Evolutionary conservation across 2,329 filamentous ascomycete species (phyloP).

Genomic region (Sporothrix brasiliensis): DNA sequence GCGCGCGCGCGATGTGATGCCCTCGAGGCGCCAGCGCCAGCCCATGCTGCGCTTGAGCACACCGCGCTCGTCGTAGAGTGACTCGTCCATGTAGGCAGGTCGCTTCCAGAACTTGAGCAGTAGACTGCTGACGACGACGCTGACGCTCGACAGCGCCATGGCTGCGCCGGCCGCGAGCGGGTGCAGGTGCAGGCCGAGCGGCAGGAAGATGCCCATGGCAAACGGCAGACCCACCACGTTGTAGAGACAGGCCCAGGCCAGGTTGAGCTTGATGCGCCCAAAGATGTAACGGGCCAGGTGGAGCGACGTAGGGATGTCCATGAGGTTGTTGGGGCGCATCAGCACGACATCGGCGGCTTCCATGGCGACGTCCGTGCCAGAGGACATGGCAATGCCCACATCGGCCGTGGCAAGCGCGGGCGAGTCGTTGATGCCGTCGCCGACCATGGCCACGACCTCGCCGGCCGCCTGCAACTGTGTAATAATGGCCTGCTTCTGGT

Average conservation of each 20-base stretch:
- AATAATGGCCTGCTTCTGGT: constrained; percentile 88
- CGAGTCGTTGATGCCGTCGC: constrained; percentile 97
- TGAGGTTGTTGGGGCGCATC: constrained; percentile 88
- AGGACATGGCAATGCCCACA: constrained; percentile 88
- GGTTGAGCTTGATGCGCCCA: constrained; percentile 87
- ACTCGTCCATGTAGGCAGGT: constrained; percentile 83
- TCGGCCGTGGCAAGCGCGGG: constrained; percentile 91
- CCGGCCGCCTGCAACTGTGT: constrained; percentile 72
- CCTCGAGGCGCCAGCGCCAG: constrained; percentile 45
- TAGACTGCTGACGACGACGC: constrained; percentile 81
- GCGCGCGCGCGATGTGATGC: constrained; percentile 48
- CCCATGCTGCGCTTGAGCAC: constrained; percentile 45
- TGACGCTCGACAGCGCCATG: constrained; percentile 89
- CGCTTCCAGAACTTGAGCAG: constrained; percentile 84
- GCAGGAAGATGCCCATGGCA: constrained; percentile 94
- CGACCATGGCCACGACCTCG: constrained; percentile 90
- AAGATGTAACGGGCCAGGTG: constrained; percentile 85
- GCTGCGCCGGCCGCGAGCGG: constrained; percentile 93
- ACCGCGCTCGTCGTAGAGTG: constrained; percentile 62
- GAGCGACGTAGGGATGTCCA: constrained; percentile 87
- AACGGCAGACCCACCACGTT: constrained; percentile 90
- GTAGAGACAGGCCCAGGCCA: constrained; percentile 91
- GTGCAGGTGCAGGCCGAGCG: constrained; percentile 82
- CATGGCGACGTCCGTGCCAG: constrained; percentile 95
- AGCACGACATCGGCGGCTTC: constrained; percentile 95